Evolutionary conservation across 805 yeast genomes (phyloP).

Genomic region (Hanseniaspora clermontiae): DNA sequence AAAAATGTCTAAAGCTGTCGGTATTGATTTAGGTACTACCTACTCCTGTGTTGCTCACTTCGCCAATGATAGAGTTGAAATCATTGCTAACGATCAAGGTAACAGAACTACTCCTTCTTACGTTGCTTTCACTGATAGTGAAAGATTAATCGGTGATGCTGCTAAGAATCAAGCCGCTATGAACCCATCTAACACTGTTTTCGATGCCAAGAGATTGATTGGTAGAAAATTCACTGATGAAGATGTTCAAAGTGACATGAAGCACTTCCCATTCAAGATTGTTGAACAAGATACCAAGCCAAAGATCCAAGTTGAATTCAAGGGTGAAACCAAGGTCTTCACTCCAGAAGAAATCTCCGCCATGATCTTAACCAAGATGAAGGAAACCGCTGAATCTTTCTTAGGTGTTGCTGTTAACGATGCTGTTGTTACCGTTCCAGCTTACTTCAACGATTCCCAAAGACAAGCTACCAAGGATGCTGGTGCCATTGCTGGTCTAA

Average conservation of each 20-base stretch:
- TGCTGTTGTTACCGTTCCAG: conserved; percentile 92
- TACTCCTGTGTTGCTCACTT: conserved; percentile 94
- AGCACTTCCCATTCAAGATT: conserved; percentile 82
- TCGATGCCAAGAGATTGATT: conserved; percentile 90
- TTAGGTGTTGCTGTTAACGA: conserved; percentile 74
- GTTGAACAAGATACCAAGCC: conserved; percentile 76
- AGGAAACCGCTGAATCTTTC: conserved; percentile 83
- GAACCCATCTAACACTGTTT: conserved; percentile 87
- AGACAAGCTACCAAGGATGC: conserved; percentile 97
- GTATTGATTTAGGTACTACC: conserved; percentile 94
- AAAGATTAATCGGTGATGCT: conserved; percentile 92
- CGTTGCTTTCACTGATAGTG: conserved; percentile 91
- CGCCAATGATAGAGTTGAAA: conserved; percentile 79
- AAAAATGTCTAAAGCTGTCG: conserved; percentile 34
- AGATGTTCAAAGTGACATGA: conserved; percentile 43
- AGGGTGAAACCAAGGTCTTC: conserved; percentile 75
- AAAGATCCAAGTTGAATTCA: conserved; percentile 69
- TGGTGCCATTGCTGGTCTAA: conserved; percentile 87
- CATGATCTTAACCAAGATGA: conserved; percentile 86
- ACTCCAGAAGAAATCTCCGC: conserved; percentile 93
- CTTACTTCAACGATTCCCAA: conserved; percentile 92
- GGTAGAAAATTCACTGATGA: conserved; percentile 52
- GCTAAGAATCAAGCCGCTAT: conserved; percentile 98
- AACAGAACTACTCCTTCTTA: conserved; percentile 96
- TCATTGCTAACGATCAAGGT: conserved; percentile 95